Conservation (phyloP, 2,329 filamentous ascomycete genomes). For the Periconia sp. region DNA sequence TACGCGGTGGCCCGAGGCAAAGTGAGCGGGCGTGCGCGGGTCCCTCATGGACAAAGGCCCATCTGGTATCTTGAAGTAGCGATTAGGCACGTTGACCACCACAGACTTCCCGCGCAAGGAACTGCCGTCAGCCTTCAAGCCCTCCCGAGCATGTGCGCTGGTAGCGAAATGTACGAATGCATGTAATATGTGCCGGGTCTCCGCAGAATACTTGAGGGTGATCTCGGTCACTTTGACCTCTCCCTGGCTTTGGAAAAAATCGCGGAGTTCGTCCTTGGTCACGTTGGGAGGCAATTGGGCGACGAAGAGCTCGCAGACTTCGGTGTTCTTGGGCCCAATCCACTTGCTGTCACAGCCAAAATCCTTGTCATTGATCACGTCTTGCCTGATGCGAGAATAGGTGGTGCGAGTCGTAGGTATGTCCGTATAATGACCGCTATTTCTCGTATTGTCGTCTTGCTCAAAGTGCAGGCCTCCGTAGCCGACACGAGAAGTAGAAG, state of each 20-base stretch:
- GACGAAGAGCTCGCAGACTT: slow-evolving; percentile 35
- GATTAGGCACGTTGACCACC: slow-evolving; percentile 15
- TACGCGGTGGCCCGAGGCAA: no score
- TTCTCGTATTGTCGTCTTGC: slow-evolving; percentile 5
- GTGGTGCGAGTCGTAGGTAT: not conserved
- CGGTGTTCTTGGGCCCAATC: slow-evolving; percentile 37
- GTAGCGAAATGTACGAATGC: slow-evolving; percentile 11
- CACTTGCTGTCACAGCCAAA: slow-evolving; percentile 32
- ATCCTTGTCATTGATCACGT: slow-evolving; percentile 22
- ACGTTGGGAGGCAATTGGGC: slow-evolving; percentile 26
- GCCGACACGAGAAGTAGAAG: slow-evolving; percentile 25
- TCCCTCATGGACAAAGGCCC: no score
- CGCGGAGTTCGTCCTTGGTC: slow-evolving; percentile 16
- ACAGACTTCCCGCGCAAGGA: slow-evolving; percentile 3
- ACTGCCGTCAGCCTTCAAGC: slow-evolving; percentile 5
- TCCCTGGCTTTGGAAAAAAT: slow-evolving; percentile 22
- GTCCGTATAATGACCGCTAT: slow-evolving; percentile 12
- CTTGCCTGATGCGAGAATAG: slow-evolving; percentile 18
- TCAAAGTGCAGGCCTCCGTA: slow-evolving; percentile 19
- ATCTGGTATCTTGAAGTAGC: slow-evolving; percentile 9
- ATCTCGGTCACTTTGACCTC: slow-evolving; percentile 10
- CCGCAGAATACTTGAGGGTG: not conserved
- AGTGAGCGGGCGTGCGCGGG: no score
- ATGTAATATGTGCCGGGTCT: slow-evolving; percentile 1
- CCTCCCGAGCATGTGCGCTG: slow-evolving; percentile 14